A percentile compares a stretch with the other conserved stretches of the same genome.
Evolutionary conservation across 2,329 filamentous ascomycete genomes (phyloP).

Genomic region (Nigrospora osmanthi): DNA sequence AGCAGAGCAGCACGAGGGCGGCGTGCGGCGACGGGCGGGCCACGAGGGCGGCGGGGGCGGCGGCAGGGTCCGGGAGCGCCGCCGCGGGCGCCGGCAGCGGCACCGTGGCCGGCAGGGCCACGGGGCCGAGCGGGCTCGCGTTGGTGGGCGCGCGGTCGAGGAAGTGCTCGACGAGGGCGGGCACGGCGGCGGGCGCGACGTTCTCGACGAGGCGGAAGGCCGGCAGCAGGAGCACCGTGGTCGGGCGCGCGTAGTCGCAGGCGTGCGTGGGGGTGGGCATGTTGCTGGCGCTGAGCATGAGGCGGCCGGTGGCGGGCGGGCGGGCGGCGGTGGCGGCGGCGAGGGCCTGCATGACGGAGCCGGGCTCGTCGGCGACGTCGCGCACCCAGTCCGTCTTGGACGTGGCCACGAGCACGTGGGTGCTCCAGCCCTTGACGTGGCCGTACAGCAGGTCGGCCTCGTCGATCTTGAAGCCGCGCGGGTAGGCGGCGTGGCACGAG

Average conservation of each 20-base stretch:
- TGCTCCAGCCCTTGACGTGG: slow-evolving; percentile 76
- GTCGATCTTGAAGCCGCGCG: slow-evolving; percentile 65
- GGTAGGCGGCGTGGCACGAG: slow-evolving; percentile 71
- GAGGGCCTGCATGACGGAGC: slow-evolving; percentile 75
- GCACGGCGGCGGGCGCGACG: slow-evolving; percentile 68
- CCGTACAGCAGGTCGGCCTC: slow-evolving; percentile 76
- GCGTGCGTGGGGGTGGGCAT: slow-evolving; percentile 70
- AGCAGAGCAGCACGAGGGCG: slow-evolving; percentile 87
- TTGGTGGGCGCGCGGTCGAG: slow-evolving; percentile 70
- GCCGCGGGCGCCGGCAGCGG: slow-evolving; percentile 14
- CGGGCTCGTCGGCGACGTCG: slow-evolving; percentile 81
- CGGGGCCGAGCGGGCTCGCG: slow-evolving; percentile 47
- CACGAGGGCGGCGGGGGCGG: slow-evolving; percentile 21
- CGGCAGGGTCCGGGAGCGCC: slow-evolving; percentile 19
- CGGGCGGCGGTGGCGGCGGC: slow-evolving; percentile 46
- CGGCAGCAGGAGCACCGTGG: slow-evolving; percentile 75
- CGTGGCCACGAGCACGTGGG: slow-evolving; percentile 88
- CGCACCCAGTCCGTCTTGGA: slow-evolving; percentile 92
- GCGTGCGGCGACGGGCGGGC: slow-evolving; percentile 69
- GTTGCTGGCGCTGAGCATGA: slow-evolving; percentile 90
- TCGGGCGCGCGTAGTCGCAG: slow-evolving; percentile 58
- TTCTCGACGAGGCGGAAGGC: slow-evolving; percentile 78
- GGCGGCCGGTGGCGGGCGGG: slow-evolving; percentile 56
- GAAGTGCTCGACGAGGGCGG: slow-evolving; percentile 61
- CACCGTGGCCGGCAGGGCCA: slow-evolving; percentile 24